Evolutionary conservation across 164 flowering plant genomes (phyloP).

Genomic region (Vitis riparia): DNA sequence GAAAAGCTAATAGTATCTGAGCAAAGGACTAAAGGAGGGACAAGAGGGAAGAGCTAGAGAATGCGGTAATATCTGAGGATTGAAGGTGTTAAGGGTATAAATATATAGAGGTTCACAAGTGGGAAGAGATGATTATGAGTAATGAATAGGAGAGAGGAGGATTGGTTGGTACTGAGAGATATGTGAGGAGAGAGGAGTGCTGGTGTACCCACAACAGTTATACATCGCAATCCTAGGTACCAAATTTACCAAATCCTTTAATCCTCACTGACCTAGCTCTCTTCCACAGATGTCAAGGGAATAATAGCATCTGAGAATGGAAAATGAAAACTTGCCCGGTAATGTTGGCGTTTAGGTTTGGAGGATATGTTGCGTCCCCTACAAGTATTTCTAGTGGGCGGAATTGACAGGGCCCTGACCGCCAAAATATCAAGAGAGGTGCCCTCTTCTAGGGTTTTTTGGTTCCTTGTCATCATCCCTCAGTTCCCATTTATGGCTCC

Average conservation of each 20-base stretch:
- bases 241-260: constrained; percentile 34
- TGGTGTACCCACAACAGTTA: constrained; percentile 46
- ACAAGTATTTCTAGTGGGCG: constrained; percentile 31
- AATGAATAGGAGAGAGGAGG: constrained; percentile 24
- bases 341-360: constrained; percentile 28
- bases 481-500: constrained; percentile 13
- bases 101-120: constrained; percentile 12
- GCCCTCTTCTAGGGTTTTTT: background rate
- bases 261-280: constrained; percentile 26
- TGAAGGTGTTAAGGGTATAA: constrained; percentile 4
- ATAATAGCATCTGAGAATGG: constrained; percentile 21
- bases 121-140: constrained; percentile 7
- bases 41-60: constrained; percentile 5
- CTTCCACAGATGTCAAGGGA: constrained; percentile 20
- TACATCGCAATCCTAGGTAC: constrained; percentile 55
- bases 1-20: background rate
- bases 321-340: constrained; percentile 18
- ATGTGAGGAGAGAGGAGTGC: constrained; percentile 26
- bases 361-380: constrained; percentile 39
- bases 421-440: constrained; percentile 8
- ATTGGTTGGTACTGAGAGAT: constrained; percentile 34
- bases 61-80: constrained; percentile 11
- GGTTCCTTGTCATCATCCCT: constrained; percentile 10
- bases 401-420: constrained; percentile 30
- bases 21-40: constrained; percentile 7